These are phyloP conservation scores for Aspergillus sergii DNA, from an alignment of 2,329 filamentous ascomycete genomes.

Conservation along the genomic window DNA sequence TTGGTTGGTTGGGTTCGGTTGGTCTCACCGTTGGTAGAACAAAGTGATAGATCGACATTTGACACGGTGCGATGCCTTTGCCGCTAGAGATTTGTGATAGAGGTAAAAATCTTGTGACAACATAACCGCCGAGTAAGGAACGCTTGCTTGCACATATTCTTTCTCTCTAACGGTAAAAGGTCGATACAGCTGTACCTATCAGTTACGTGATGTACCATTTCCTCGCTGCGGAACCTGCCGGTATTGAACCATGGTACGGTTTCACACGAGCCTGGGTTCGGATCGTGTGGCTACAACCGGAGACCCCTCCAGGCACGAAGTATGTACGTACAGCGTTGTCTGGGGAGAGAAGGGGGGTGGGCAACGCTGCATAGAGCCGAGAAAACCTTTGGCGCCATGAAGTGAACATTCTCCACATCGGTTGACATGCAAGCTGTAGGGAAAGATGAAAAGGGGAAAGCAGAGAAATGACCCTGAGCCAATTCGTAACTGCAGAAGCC, in stretches of 20 bases:
- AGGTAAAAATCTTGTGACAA: slow-evolving; percentile 17
- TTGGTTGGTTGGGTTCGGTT: background rate
- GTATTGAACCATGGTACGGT: slow-evolving; percentile 23
- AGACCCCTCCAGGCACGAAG: slow-evolving; percentile 14
- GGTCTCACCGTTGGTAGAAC: background rate
- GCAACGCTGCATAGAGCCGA: slow-evolving; percentile 1
- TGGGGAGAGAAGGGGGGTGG: background rate
- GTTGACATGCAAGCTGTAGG: slow-evolving; percentile 8
- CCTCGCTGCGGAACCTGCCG: slow-evolving; percentile 21
- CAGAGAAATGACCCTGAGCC: slow-evolving; percentile 13
- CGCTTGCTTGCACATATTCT: background rate
- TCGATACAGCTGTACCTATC: background rate
- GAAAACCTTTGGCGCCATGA: background rate
- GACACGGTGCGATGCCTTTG: background rate
- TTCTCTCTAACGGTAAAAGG: background rate
- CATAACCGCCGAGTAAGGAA: slow-evolving; percentile 12
- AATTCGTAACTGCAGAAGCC: slow-evolving; percentile 21
- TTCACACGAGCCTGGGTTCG: slow-evolving; percentile 23
- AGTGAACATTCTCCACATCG: slow-evolving; percentile 7
- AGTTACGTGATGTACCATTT: slow-evolving; percentile 6
- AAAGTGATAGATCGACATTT: slow-evolving; percentile 6
- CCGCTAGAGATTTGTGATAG: slow-evolving; percentile 11
- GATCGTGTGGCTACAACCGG: slow-evolving; percentile 18
- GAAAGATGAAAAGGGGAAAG: slow-evolving; percentile 14
- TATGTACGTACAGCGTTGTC: background rate